Percentiles rank a stretch among this genome's conserved stretches.
These are phyloP conservation scores for Taphrina communis DNA, from an alignment of 1,139 yeast genomes.

Conservation along the genomic window DNA sequence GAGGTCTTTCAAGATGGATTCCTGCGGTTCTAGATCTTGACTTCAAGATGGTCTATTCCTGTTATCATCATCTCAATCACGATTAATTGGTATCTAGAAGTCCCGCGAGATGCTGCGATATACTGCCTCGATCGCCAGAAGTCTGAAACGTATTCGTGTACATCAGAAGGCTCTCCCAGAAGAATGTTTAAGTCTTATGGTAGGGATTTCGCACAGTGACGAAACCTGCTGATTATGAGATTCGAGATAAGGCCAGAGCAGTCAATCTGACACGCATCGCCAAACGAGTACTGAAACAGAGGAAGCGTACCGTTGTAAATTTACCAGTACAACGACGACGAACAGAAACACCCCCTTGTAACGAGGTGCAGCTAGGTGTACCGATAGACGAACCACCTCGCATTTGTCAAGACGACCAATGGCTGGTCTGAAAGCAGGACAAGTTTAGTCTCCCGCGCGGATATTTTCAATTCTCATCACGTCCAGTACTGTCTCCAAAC, in stretches of 20 bases:
- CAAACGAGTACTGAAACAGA: background rate
- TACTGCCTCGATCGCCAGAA: slow-evolving; percentile 12
- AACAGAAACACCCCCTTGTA: background rate
- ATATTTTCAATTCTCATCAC: background rate
- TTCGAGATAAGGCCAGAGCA: background rate
- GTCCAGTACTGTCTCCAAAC: slow-evolving; percentile 33
- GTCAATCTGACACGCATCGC: background rate
- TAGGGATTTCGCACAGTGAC: background rate
- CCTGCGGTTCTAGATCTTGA: slow-evolving; percentile 4
- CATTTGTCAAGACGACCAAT: background rate
- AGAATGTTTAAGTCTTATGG: background rate
- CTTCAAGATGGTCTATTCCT: slow-evolving; percentile 2
- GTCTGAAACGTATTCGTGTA: background rate
- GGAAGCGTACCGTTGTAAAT: background rate
- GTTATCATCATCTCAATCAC: too few species aligned
- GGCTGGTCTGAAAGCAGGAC: background rate
- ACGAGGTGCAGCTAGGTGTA: background rate
- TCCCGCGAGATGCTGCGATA: background rate
- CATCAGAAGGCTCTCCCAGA: background rate
- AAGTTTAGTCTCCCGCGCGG: background rate
- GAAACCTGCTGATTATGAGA: background rate
- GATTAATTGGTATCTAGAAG: background rate
- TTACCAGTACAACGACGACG: background rate
- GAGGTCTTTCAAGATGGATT: background rate
- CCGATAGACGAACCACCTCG: background rate